Percentiles rank a stretch among this genome's conserved stretches.
Evolutionary conservation across 345 rosid species (phyloP).

Genomic region (Lumnitzera littorea): DNA sequence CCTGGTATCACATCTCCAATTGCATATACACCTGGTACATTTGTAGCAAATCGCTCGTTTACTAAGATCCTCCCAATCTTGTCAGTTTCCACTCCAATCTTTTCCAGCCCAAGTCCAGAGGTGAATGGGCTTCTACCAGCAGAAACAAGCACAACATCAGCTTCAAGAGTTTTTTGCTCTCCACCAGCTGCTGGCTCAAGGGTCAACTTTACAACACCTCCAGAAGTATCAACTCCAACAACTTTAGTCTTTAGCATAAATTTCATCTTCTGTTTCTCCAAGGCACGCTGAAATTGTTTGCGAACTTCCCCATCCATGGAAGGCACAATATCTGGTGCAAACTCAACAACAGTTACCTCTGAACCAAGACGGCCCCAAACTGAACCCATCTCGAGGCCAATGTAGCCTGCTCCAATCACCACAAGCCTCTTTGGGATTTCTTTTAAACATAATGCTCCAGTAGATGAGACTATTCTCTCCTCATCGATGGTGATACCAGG

Average conservation of each 20-base stretch:
- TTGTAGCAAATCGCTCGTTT: constrained; percentile 69
- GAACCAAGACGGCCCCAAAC: constrained; percentile 95
- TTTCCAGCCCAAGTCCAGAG: constrained; percentile 84
- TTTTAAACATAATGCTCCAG: constrained; percentile 75
- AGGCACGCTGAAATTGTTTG: constrained; percentile 83
- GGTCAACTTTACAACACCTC: constrained; percentile 69
- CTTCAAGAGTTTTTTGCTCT: constrained; percentile 72
- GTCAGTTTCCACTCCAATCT: constrained; percentile 88
- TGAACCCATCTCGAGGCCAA: constrained; percentile 99
- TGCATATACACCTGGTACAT: constrained; percentile 78
- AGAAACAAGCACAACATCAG: constrained; percentile 94
- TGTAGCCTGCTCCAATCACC: constrained; percentile 97
- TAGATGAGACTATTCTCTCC: constrained; percentile 86
- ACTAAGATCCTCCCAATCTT: constrained; percentile 77
- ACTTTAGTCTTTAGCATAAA: constrained; percentile 98
- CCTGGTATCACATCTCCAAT: constrained; percentile 99
- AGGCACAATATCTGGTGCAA: constrained; percentile 88
- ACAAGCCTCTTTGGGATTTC: constrained; percentile 91
- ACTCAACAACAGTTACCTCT: constrained; percentile 97
- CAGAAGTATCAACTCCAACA: constrained; percentile 72
- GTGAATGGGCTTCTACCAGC: constrained; percentile 93
- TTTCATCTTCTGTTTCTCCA: constrained; percentile 98
- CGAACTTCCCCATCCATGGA: constrained; percentile 95
- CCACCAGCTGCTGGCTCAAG: constrained; percentile 93
- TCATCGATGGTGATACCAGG: constrained; percentile 96